Evolutionary conservation across 1,139 yeast species (phyloP), one percentile per base, ranked within the genome.

Genomic region (Magnusiomyces clavatus): DNA sequence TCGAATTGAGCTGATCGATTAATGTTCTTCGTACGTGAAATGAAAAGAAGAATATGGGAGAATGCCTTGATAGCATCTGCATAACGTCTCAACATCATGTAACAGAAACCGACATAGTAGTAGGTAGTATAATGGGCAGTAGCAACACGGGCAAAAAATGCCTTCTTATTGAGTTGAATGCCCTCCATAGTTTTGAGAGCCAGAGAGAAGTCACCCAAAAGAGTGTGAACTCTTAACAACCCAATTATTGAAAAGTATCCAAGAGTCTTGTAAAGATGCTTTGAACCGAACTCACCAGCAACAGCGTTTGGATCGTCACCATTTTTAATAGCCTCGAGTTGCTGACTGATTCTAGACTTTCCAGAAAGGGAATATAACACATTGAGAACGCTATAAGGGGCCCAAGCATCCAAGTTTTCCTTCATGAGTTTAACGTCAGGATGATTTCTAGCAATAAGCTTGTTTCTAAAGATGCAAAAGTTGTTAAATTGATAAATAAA

Each of bases 191-290:
- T 72, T 64, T 74, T 69, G 56, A 75, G 67, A 24, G 78, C 78
- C 53, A 75, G 65, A 0, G 76, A 65, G 63, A 71, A 75, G 61
- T 75, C 79, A 51, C 78, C 79, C 40, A 74, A 64, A 44, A 75
- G 60, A 8, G 77, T 73, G 61, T 75, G 79, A 39, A 74, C 77
- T 58, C 78, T 69, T 53, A 75, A 61, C 46, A 75, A 66, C 6
- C 78, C 79, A 63, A 75, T 74, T 54, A 74, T 64, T 48, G 76
- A 69, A 59, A 73, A 75, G 62, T 75, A 75, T n/a, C 79, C 79
- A 54, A 75, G 64, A 57, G 69, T 71, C 62, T 71, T 70, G 67
- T 73, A 74, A 43, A 75, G 61, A 13, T 74, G 66, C 52, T 68
- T 64, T 24, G 71, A 58, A 20, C 77, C 78, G 53, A 69, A 74